A percentile compares a stretch with the other conserved stretches of the same genome.
phyloP scores from a whole-genome alignment of 768 basidiomycete species.

The Leucocoprinus birnbaumii region DNA sequence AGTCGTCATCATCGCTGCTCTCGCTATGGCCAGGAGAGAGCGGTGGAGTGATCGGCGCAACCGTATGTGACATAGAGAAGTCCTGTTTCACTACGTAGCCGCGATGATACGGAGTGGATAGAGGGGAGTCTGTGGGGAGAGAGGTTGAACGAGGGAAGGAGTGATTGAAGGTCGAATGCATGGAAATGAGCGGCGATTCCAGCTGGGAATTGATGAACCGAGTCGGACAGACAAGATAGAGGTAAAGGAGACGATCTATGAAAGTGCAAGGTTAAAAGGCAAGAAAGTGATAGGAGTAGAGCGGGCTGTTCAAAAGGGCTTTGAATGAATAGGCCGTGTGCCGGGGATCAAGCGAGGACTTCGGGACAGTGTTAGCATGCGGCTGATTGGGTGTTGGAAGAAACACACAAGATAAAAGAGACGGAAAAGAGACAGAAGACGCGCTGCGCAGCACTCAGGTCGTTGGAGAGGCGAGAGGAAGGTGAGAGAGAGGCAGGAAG shows the following conservation, averaged over 20 bases:
- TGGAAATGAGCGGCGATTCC: conserved; percentile 4
- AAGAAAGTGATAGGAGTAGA: neutral
- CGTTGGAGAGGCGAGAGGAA: neutral
- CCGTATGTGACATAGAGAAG: neutral
- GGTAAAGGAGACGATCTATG: neutral
- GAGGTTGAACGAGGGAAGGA: conserved; percentile 30
- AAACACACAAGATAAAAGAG: neutral
- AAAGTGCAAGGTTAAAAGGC: neutral
- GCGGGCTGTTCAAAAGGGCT: conserved; percentile 5
- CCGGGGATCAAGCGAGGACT: conserved; percentile 4
- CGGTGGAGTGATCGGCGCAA: conserved; percentile 17
- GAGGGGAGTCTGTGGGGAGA: conserved; percentile 18
- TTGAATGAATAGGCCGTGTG: conserved; percentile 1
- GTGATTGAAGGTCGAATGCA: conserved; percentile 7
- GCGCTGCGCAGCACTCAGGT: neutral
- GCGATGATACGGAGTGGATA: conserved; percentile 6
- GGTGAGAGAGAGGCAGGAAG: neutral
- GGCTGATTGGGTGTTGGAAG: neutral
- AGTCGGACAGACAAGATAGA: neutral
- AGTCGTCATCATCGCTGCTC: conserved; percentile 12
- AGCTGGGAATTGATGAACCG: neutral
- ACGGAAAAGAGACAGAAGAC: neutral
- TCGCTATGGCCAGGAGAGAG: conserved; percentile 14
- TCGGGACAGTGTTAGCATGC: neutral
- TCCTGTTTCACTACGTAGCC: neutral